Conservation (phyloP, 768 basidiomycete genomes). For the Naganishia vaughanmartiniae region DNA sequence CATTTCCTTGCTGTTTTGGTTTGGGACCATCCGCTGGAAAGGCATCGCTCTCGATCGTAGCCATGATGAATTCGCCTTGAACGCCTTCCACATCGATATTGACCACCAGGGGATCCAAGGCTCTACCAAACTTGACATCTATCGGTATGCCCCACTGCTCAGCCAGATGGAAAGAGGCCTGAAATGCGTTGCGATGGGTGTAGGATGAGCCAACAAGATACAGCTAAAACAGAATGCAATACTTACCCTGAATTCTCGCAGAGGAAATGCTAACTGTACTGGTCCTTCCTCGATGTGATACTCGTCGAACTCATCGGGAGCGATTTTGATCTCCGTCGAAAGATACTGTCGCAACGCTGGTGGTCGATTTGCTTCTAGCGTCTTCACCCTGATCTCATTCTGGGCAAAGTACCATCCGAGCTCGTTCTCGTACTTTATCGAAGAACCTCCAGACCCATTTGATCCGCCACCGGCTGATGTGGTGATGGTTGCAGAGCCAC, state of each 20-base stretch:
- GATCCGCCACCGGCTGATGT: conserved; percentile 1
- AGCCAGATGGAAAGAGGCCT: conserved; percentile 47
- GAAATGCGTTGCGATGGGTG: background rate
- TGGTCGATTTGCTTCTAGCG: conserved; percentile 42
- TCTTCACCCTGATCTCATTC: conserved; percentile 45
- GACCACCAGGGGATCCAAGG: conserved; percentile 47
- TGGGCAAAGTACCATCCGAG: conserved; percentile 49
- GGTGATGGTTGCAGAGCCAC: conserved; percentile 8
- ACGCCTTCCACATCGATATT: conserved; percentile 36
- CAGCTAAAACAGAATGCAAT: background rate
- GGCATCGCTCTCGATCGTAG: conserved; percentile 47
- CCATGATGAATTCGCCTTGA: conserved; percentile 41
- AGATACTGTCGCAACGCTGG: conserved; percentile 29
- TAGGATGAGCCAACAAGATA: background rate
- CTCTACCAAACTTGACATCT: conserved; percentile 41
- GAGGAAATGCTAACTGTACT: conserved; percentile 47
- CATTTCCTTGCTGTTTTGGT: background rate
- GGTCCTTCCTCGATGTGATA: conserved; percentile 39
- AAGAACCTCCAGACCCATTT: conserved; percentile 11
- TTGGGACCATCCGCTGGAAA: conserved; percentile 30
- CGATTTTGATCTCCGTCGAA: conserved; percentile 46
- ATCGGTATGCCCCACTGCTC: conserved; percentile 44
- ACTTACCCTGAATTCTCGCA: conserved; percentile 51
- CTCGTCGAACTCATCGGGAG: conserved; percentile 44
- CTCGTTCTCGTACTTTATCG: conserved; percentile 38